These are phyloP conservation scores for Apostasia shenzhenica DNA, from an alignment of 106 monocot species.

Conservation along the genomic window DNA sequence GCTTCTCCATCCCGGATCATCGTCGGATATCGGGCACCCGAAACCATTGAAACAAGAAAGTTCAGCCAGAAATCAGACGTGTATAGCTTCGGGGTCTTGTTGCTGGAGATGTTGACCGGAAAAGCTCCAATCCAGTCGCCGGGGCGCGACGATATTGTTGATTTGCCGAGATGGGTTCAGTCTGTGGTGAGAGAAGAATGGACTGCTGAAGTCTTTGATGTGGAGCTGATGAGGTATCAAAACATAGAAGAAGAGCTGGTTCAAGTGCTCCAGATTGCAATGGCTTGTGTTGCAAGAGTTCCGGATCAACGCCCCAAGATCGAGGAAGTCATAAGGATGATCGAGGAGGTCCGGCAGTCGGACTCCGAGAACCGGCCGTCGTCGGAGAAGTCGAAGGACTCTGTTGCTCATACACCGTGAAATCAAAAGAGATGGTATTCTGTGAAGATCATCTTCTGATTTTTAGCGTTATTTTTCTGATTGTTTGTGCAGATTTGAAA, in stretches of 20 bases:
- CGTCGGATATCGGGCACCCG: slow-evolving; percentile 46
- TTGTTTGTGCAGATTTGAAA: too few species aligned
- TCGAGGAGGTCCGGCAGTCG: slow-evolving; percentile 9
- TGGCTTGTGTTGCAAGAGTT: slow-evolving; percentile 7
- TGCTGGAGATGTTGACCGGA: slow-evolving; percentile 54
- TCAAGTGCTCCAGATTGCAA: slow-evolving; percentile 17
- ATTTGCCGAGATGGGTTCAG: slow-evolving; percentile 13
- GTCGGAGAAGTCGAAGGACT: slow-evolving; percentile 8
- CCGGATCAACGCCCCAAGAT: slow-evolving; percentile 12
- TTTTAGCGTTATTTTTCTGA: too few species aligned
- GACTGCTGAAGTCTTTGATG: slow-evolving; percentile 15
- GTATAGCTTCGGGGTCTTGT: slow-evolving; percentile 55
- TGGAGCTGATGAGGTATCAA: slow-evolving; percentile 8
- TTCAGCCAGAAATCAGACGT: slow-evolving; percentile 44
- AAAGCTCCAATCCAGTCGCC: slow-evolving; percentile 36
- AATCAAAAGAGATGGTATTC: too few species aligned
- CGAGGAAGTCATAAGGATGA: slow-evolving; percentile 12
- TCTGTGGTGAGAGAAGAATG: slow-evolving; percentile 16
- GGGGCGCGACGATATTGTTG: slow-evolving; percentile 19
- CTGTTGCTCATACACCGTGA: slow-evolving; percentile 3
- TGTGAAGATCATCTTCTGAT: too few species aligned
- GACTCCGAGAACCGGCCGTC: slow-evolving; percentile 12
- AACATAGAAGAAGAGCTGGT: slow-evolving; percentile 11
- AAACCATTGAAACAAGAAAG: slow-evolving; percentile 26
- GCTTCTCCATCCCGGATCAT: slow-evolving; percentile 13